These are phyloP conservation scores for Aspergillus felis DNA, from an alignment of 2,329 filamentous ascomycete genomes.

Conservation along the genomic window DNA sequence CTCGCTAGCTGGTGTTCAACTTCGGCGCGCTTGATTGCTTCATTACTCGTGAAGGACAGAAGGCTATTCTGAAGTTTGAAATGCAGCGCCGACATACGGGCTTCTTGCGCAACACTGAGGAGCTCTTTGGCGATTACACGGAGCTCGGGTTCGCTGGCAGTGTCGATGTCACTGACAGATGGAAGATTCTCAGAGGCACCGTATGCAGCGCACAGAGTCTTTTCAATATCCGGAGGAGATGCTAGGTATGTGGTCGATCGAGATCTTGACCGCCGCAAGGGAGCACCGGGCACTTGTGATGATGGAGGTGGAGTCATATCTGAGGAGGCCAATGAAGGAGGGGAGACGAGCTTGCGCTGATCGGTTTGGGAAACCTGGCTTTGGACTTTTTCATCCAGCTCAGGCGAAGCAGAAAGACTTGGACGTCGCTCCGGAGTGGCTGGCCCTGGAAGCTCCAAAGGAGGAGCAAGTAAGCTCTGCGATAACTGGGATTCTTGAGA, in stretches of 20 bases:
- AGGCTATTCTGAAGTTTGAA: conserved; percentile 88
- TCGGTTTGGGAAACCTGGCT: conserved; percentile 32
- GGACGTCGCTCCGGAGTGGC: conserved; percentile 30
- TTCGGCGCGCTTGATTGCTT: conserved; percentile 78
- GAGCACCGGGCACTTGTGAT: conserved; percentile 50
- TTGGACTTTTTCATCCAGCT: conserved; percentile 27
- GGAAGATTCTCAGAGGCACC: conserved; percentile 44
- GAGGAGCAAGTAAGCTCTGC: conserved; percentile 34
- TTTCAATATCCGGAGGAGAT: conserved; percentile 49
- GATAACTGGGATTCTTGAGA: conserved; percentile 28
- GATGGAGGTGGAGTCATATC: conserved; percentile 62
- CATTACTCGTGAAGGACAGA: conserved; percentile 75
- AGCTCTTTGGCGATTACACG: conserved; percentile 53
- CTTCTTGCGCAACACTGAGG: conserved; percentile 54
- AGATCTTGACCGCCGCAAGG: conserved; percentile 40
- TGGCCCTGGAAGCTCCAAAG: conserved; percentile 36
- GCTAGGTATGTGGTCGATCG: conserved; percentile 32
- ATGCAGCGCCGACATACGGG: conserved; percentile 81
- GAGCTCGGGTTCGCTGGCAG: conserved; percentile 50
- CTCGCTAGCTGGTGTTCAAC: conserved; percentile 92
- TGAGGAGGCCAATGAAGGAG: conserved; percentile 45
- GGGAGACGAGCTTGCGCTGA: conserved; percentile 35
- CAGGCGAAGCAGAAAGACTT: conserved; percentile 35
- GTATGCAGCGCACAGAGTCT: conserved; percentile 39
- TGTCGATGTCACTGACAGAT: conserved; percentile 49